Base-by-base conservation (phyloP, 192 early-diverging fungal genomes). In the Mortierella claussenii region DNA sequence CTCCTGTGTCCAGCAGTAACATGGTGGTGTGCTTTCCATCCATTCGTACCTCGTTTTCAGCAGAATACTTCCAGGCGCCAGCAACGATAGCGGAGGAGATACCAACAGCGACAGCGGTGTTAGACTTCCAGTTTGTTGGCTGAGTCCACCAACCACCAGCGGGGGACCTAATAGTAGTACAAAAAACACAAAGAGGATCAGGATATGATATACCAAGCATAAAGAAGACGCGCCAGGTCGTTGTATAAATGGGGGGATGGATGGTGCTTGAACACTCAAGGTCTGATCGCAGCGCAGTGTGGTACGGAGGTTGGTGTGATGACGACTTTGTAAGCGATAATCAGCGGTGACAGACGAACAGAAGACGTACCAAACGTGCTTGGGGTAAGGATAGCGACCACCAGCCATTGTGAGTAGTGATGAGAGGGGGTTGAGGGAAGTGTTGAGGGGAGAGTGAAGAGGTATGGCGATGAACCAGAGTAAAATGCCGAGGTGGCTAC, bases 81-180 rank as follows among this genome's bases (percentile, higher is more conserved):
- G 76, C 82, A 30, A 86, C 70, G 47, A 76, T 62, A 7, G 67
- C 54, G n/a, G 74, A 73, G 37, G 66, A n/a, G 44, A 81, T 66
- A 26, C 80, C 80, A 30, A 73, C 55, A 13, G 63, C 67, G 23
- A 65, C 71, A 42, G 68, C 60, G 6, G 80, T 82, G 75, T 82
- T 82, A 55, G 80, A 37, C 75, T 79, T 82, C 81, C 88, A 89
- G 62, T 81, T 73, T 34, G 75, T 81, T 21, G 88, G 88, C 75
- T 89, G 83, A 17, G 75, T 82, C 83, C 86, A 89, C 88, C 88
- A 89, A 24, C 88, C 88, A 54, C 88, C 88, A 17, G 88, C 47
- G 40, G 74, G 70, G 31, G 74, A 78, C 73, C 76, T 66, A 60
- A 37, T 2, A 15, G 44, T 24, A 20, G 5, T 27, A 17, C 3